Evolutionary conservation across 257 asterid genomes (phyloP).

Genomic region (Solanum lycopersicoides): DNA sequence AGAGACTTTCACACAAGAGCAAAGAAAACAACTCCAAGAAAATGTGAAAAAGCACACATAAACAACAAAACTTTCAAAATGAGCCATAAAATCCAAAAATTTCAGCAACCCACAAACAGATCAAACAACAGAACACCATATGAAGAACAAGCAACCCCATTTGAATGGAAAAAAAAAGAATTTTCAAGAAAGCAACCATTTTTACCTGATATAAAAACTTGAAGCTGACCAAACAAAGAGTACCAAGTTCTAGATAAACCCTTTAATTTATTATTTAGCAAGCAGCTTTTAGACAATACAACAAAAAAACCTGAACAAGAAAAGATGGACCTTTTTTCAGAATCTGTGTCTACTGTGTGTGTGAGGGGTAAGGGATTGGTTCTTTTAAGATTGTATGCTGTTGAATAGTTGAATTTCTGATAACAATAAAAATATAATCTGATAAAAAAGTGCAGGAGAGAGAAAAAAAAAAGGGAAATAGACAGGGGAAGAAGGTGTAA

Average conservation of each 20-base stretch:
- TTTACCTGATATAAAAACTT: not conserved
- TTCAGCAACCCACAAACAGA: not conserved
- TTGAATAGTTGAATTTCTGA: conserved; percentile 3
- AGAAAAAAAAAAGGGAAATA: not conserved
- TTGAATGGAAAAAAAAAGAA: not conserved
- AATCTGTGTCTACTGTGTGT: not conserved
- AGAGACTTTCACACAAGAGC: not conserved
- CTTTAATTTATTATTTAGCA: not conserved
- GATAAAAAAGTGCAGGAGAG: not conserved
- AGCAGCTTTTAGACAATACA: not conserved
- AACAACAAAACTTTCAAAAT: not conserved
- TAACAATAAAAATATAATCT: not conserved
- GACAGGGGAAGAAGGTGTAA: not conserved
- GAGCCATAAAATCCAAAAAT: not conserved
- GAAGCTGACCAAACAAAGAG: not conserved
- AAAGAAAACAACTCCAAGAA: not conserved
- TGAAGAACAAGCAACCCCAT: not conserved
- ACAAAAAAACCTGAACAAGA: not conserved
- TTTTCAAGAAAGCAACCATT: not conserved
- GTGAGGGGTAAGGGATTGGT: not conserved
- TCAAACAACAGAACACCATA: not conserved
- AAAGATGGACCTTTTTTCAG: not conserved
- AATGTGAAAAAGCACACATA: not conserved
- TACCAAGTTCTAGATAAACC: not conserved
- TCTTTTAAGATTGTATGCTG: conserved; percentile 1